These are phyloP conservation scores for Pigoraptor vietnamica DNA, from an alignment of 78 protist genomes.

Conservation along the genomic window DNA sequence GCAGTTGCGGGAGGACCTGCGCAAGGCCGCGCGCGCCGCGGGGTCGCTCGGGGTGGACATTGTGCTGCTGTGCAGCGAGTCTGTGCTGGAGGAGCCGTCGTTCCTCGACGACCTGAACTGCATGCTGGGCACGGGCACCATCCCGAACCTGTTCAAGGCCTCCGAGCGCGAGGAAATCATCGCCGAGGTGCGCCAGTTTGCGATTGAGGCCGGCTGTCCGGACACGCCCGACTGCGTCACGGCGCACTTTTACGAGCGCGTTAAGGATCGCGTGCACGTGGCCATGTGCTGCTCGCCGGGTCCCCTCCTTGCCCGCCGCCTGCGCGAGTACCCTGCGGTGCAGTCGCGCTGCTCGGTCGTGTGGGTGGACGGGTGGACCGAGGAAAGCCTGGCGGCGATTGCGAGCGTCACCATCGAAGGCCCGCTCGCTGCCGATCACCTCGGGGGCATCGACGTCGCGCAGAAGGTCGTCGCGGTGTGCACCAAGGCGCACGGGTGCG, in stretches of 20 bases:
- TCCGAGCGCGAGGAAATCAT: slow-evolving; percentile 57
- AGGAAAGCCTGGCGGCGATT: background rate
- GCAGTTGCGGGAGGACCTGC: slow-evolving; percentile 68
- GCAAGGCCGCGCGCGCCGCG: slow-evolving; percentile 27
- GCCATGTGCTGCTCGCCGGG: slow-evolving; percentile 76
- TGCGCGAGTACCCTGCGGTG: slow-evolving; percentile 81
- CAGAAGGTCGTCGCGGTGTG: background rate
- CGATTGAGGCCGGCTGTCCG: background rate
- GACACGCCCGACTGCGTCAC: background rate
- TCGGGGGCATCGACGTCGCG: background rate
- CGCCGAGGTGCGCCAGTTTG: background rate
- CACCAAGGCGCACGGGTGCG: background rate
- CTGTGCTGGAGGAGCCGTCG: slow-evolving; percentile 39
- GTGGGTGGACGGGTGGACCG: slow-evolving; percentile 87
- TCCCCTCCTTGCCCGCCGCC: slow-evolving; percentile 64
- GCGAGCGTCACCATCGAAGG: background rate
- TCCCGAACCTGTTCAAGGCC: slow-evolving; percentile 74
- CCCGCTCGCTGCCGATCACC: background rate
- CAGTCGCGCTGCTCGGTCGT: slow-evolving; percentile 79
- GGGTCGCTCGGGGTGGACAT: slow-evolving; percentile 52
- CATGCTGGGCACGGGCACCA: slow-evolving; percentile 80
- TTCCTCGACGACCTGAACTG: slow-evolving; percentile 86
- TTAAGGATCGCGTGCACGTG: slow-evolving; percentile 62
- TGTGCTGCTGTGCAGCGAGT: slow-evolving; percentile 80
- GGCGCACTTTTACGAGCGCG: slow-evolving; percentile 26